Conservation (phyloP, 2,329 filamentous ascomycete species). For the Aspergillus hiratsukae region DNA sequence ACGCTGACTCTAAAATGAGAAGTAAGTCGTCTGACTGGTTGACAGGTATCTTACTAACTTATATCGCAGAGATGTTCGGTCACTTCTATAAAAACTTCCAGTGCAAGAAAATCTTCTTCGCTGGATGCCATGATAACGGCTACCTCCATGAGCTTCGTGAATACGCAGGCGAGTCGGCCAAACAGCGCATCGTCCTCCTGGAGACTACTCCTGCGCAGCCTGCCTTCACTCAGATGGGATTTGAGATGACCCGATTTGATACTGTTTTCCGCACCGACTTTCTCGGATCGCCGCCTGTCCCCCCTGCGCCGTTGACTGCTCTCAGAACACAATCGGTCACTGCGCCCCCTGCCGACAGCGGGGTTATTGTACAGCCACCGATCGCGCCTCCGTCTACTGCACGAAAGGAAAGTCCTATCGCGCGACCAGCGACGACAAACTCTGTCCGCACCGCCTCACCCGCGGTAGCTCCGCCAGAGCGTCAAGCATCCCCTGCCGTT, state of each 20-base stretch:
- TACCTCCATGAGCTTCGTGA: slow-evolving; percentile 8
- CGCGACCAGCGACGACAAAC: neutral
- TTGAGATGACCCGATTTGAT: slow-evolving; percentile 4
- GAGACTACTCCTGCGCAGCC: slow-evolving; percentile 11
- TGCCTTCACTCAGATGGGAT: neutral
- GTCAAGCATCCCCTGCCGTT: neutral
- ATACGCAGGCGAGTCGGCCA: slow-evolving; percentile 1
- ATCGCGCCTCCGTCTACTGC: neutral
- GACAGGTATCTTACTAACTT: neutral
- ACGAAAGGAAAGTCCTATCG: neutral
- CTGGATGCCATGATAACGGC: slow-evolving; percentile 12
- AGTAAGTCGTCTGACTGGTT: neutral
- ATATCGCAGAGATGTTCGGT: slow-evolving; percentile 4
- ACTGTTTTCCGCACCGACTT: slow-evolving; percentile 2
- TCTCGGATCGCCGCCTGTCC: neutral
- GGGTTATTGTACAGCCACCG: neutral
- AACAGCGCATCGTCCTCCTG: slow-evolving; percentile 7
- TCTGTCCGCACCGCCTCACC: neutral
- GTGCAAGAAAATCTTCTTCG: slow-evolving; percentile 14
- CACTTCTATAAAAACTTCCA: slow-evolving; percentile 12
- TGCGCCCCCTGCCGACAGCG: neutral
- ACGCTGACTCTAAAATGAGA: slow-evolving; percentile 10
- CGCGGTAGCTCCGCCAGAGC: neutral
- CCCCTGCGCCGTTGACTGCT: neutral
- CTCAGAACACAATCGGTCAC: neutral